phyloP scores from a whole-genome alignment of 495 filamentous ascomycete genomes.

The Aspergillus bertholletiae region DNA sequence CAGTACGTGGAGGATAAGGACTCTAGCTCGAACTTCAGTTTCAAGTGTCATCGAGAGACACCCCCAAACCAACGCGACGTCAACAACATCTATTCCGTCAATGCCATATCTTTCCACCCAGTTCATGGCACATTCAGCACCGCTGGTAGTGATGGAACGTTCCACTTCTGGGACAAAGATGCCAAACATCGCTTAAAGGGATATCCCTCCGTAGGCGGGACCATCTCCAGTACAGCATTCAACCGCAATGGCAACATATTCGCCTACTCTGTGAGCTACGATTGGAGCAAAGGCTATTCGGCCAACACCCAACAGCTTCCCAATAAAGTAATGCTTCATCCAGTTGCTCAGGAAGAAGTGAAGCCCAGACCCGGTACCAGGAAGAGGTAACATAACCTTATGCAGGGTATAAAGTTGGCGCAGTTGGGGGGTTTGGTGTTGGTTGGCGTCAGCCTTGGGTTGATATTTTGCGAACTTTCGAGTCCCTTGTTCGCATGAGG shows the following conservation, averaged over 20 bases:
- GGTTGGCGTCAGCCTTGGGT: not conserved
- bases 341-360: slow-evolving; percentile 70
- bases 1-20: slow-evolving; percentile 89
- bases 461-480: not conserved
- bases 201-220: slow-evolving; percentile 78
- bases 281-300: slow-evolving; percentile 89
- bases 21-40: slow-evolving; percentile 76
- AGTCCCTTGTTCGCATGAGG: not conserved
- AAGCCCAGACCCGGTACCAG: slow-evolving; percentile 71
- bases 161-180: slow-evolving; percentile 89
- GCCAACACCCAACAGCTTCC: slow-evolving; percentile 64
- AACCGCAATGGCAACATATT: slow-evolving; percentile 75
- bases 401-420: not conserved
- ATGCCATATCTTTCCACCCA: slow-evolving; percentile 86
- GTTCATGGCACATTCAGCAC: slow-evolving; percentile 87
- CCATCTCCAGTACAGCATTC: slow-evolving; percentile 76
- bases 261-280: slow-evolving; percentile 88
- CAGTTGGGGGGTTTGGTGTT: slow-evolving; percentile 3
- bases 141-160: slow-evolving; percentile 82
- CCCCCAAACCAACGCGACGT: slow-evolving; percentile 58
- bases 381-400: slow-evolving; percentile 55
- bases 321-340: slow-evolving; percentile 87
- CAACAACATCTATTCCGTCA: slow-evolving; percentile 84
- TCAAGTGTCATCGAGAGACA: slow-evolving; percentile 87
- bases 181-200: slow-evolving; percentile 83